Evolutionary conservation across 2,329 filamentous ascomycete genomes (phyloP), one percentile per base, ranked within the genome.

Genomic region (Eurotiales sp.): DNA sequence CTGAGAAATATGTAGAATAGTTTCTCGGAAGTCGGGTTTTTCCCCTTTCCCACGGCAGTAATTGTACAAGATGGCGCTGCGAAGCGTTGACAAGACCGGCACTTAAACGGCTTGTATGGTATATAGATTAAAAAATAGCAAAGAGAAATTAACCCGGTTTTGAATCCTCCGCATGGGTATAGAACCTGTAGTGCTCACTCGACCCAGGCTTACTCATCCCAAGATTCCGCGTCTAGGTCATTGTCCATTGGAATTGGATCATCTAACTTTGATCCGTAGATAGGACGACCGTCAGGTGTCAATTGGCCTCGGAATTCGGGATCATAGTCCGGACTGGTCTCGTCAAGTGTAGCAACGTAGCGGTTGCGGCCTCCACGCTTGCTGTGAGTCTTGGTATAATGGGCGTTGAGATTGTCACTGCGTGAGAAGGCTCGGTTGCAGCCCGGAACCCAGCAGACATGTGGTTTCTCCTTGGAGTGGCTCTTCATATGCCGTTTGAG

Each of bases 401-500:
- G 72, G 8, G 68, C 71, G 44, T 73, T 75, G 42, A 75, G 67
- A 54, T 75, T 74, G 54, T 75, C 72, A 21, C 69, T 74, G 40
- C 72, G 63, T 3, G 69, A 71, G 55, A 75, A 75, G 2, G 65
- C 65, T 7, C 67, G 64, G 42, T 69, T 65, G 53, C 72, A 74
- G 8, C 66, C 71, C 1, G 70, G 68, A 2, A 72, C 70, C 72
- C 71, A 74, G 54, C 72, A 74, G 8, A 68, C 64, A 59, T 72
- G 69, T 3, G 67, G 67, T 58, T 71, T 72, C 45, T 72, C 69
- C 52, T 71, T 69, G 27, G 72, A 73, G 50, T 77, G 74, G 14
- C 68, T 76, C 59, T 70, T 73, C 63, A 73, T 71, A 57, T 78
- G 76, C 10, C 75, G 63, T 62, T 76, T 76, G 15, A 77, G 61